These are phyloP conservation scores for Alternaria brassicae DNA, from an alignment of 2,329 filamentous ascomycete species.

Conservation along the genomic window DNA sequence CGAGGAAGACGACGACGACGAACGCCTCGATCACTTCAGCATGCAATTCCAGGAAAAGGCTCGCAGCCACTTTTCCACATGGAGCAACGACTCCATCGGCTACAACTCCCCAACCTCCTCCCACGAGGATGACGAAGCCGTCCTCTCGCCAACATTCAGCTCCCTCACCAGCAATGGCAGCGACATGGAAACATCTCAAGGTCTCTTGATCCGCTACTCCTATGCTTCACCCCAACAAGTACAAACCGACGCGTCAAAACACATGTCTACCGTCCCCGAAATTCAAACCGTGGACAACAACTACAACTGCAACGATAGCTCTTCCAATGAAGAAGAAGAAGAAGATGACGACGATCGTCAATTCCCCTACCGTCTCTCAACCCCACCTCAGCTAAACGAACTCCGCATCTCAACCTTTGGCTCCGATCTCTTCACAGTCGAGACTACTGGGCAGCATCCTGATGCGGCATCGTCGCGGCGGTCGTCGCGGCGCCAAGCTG, in stretches of 20 bases:
- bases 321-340: slow-evolving; percentile 12
- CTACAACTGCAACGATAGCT: background rate
- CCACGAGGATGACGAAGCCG: slow-evolving; percentile 23
- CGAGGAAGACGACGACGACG: slow-evolving; percentile 24
- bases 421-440: slow-evolving; percentile 38
- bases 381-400: slow-evolving; percentile 33
- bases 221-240: slow-evolving; percentile 20
- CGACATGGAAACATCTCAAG: slow-evolving; percentile 30
- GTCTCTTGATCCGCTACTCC: slow-evolving; percentile 30
- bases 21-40: slow-evolving; percentile 17
- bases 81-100: slow-evolving; percentile 39
- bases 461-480: slow-evolving; percentile 21
- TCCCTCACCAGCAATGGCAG: slow-evolving; percentile 43
- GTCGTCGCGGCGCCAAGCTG: slow-evolving; percentile 36
- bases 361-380: slow-evolving; percentile 19
- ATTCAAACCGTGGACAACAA: slow-evolving; percentile 7
- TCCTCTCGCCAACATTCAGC: slow-evolving; percentile 44
- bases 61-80: slow-evolving; percentile 45
- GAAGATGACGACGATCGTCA: slow-evolving; percentile 17
- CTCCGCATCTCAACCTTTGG: slow-evolving; percentile 40
- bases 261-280: slow-evolving; percentile 11
- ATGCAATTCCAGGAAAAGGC: slow-evolving; percentile 25
- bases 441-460: slow-evolving; percentile 22
- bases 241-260: slow-evolving; percentile 2
- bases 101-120: slow-evolving; percentile 37